Percentiles rank a stretch among this genome's conserved stretches.
Conservation (phyloP, 352 stramenopile genomes). For the Achlya hypogyna region DNA sequence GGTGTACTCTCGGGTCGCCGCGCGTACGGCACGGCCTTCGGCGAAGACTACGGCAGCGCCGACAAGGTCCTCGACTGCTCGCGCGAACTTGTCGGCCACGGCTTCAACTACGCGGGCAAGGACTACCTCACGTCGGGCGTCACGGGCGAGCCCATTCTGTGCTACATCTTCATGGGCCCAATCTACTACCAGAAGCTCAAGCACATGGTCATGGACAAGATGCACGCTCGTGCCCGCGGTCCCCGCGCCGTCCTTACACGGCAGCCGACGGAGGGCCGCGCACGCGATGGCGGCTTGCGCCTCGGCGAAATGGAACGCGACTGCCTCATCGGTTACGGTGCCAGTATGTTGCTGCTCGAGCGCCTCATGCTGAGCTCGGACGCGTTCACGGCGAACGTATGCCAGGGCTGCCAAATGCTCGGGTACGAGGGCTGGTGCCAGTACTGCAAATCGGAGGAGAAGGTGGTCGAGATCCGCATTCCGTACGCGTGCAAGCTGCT, state of each 20-base stretch:
- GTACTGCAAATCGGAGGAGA: slow-evolving; percentile 96
- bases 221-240: slow-evolving; percentile 95
- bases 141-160: slow-evolving; percentile 95
- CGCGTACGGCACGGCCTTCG: slow-evolving; percentile 98
- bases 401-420: slow-evolving; percentile 94
- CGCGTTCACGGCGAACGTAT: slow-evolving; percentile 98
- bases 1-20: slow-evolving; percentile 93
- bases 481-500: slow-evolving; percentile 99
- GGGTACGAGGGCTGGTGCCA: slow-evolving; percentile 98
- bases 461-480: slow-evolving; percentile 95
- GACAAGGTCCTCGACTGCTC: slow-evolving; percentile 89
- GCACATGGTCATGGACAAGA: slow-evolving; percentile 99
- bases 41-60: slow-evolving; percentile 95
- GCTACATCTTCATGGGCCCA: slow-evolving; percentile 99
- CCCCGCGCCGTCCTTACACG: slow-evolving; percentile 94
- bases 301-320: slow-evolving; percentile 99
- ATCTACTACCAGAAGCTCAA: slow-evolving; percentile 99
- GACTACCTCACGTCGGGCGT: slow-evolving; percentile 92
- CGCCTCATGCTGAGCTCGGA: slow-evolving; percentile 99
- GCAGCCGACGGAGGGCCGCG: slow-evolving; percentile 98
- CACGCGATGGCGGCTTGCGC: slow-evolving; percentile 95
- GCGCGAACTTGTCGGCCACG: slow-evolving; percentile 92
- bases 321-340: slow-evolving; percentile 99
- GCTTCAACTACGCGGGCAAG: slow-evolving; percentile 99
- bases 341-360: slow-evolving; percentile 99